Percentiles rank a stretch among this genome's conserved stretches.
These are phyloP conservation scores for Marchantia polymorpha DNA, from an alignment of 225 moss, liverwort and hornwort species.

Conservation along the genomic window DNA sequence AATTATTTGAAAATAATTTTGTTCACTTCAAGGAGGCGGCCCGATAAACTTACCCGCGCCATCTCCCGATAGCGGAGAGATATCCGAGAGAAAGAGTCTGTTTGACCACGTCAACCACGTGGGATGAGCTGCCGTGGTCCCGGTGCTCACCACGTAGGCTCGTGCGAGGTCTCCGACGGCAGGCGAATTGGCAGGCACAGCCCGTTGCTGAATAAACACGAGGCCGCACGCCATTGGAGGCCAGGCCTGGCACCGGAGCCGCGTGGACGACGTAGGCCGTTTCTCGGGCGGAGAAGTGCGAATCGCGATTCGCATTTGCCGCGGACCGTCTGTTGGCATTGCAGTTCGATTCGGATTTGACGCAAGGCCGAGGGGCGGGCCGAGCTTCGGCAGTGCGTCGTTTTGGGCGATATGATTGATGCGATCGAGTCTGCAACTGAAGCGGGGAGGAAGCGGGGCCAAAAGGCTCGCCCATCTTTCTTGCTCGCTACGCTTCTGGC, in stretches of 20 bases:
- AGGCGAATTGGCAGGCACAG: neutral
- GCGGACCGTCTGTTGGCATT: neutral
- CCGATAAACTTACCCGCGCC: neutral
- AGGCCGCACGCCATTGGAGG: neutral
- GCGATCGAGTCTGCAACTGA: slow-evolving; percentile 9
- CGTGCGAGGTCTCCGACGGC: neutral
- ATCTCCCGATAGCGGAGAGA: neutral
- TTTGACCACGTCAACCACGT: slow-evolving; percentile 13
- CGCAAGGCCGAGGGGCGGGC: neutral
- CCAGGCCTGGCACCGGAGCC: slow-evolving; percentile 9
- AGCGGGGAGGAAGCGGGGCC: neutral
- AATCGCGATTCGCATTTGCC: neutral
- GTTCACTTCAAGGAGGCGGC: neutral
- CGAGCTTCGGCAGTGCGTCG: slow-evolving; percentile 8
- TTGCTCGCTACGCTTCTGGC: slow-evolving; percentile 6
- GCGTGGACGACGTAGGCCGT: neutral
- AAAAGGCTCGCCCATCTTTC: neutral
- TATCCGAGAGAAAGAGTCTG: neutral
- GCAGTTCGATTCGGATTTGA: neutral
- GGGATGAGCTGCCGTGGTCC: neutral
- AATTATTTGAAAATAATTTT: no score
- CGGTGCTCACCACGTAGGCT: neutral
- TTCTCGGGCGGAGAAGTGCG: neutral
- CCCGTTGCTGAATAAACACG: neutral
- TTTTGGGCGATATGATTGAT: neutral